A percentile compares a stretch with the other conserved stretches of the same genome.
These are phyloP conservation scores for Talaromyces nanjingensis DNA, from an alignment of 495 filamentous ascomycete species.

Conservation along the genomic window DNA sequence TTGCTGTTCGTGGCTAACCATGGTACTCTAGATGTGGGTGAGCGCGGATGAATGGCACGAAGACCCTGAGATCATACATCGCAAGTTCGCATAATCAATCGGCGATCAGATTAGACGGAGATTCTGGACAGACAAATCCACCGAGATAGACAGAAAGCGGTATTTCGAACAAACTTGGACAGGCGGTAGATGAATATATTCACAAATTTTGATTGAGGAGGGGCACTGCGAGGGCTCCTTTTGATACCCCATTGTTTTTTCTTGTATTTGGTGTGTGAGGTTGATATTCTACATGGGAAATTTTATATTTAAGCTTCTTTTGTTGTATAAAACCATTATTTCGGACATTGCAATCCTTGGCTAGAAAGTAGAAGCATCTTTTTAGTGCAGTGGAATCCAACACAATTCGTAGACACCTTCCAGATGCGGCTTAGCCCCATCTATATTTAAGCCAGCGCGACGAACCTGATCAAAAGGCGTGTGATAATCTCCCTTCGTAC, in stretches of 20 bases:
- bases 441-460: neutral
- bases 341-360: neutral
- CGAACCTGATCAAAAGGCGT: neutral
- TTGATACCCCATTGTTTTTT: constrained; percentile 10
- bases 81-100: constrained; percentile 68
- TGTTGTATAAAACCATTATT: constrained; percentile 3
- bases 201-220: neutral
- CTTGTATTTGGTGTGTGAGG: constrained; percentile 8
- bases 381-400: too few relatives aligned
- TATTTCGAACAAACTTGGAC: neutral
- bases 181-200: neutral
- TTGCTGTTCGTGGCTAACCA: constrained; percentile 10
- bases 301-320: constrained; percentile 1
- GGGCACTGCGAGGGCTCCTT: neutral
- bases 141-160: neutral
- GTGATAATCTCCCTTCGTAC: neutral
- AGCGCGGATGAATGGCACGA: constrained; percentile 99
- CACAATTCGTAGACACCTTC: neutral
- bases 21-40: constrained; percentile 84
- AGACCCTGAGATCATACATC: constrained; percentile 97
- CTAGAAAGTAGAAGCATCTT: neutral
- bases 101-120: neutral
- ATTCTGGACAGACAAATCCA: neutral
- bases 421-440: neutral
- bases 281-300: constrained; percentile 6